Evolutionary conservation across 129 eudicot genomes (phyloP).

Genomic region (Helianthus tuberosus): DNA sequence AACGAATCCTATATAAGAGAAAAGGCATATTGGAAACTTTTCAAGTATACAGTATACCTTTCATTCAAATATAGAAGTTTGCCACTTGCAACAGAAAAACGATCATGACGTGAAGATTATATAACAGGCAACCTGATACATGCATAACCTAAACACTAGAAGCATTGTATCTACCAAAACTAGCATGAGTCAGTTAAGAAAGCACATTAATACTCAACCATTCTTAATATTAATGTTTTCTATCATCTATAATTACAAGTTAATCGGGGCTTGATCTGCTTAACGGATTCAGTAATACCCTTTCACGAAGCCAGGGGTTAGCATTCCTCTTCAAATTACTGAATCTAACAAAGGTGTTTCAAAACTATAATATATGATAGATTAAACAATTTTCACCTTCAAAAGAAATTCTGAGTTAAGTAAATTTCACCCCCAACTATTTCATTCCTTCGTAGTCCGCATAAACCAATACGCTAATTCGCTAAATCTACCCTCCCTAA

Average conservation of each 20-base stretch:
- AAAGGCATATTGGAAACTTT: conserved; percentile 8
- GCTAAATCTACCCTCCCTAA: not conserved
- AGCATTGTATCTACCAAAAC: not conserved
- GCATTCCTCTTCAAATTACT: not conserved
- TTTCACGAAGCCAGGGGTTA: not conserved
- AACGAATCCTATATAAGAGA: conserved; percentile 70
- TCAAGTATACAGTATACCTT: conserved; percentile 15
- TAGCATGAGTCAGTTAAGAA: conserved; percentile 4
- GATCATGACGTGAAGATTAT: not conserved
- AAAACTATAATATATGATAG: not conserved
- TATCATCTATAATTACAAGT: conserved; percentile 22
- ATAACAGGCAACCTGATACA: not conserved
- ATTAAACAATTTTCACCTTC: not conserved
- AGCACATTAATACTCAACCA: conserved; percentile 7
- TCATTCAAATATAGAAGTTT: conserved; percentile 18
- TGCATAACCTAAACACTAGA: not conserved
- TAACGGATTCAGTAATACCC: not conserved
- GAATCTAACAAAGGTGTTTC: not conserved
- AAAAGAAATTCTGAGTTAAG: not conserved
- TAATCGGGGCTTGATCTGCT: not conserved
- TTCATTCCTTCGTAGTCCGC: too few species aligned
- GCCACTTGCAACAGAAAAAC: not conserved
- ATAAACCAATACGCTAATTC: not conserved
- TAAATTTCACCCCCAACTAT: too few species aligned
- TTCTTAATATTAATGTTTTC: not conserved